These are phyloP conservation scores for Tricholoma saponaceum DNA, from an alignment of 768 basidiomycete species.

Conservation along the genomic window DNA sequence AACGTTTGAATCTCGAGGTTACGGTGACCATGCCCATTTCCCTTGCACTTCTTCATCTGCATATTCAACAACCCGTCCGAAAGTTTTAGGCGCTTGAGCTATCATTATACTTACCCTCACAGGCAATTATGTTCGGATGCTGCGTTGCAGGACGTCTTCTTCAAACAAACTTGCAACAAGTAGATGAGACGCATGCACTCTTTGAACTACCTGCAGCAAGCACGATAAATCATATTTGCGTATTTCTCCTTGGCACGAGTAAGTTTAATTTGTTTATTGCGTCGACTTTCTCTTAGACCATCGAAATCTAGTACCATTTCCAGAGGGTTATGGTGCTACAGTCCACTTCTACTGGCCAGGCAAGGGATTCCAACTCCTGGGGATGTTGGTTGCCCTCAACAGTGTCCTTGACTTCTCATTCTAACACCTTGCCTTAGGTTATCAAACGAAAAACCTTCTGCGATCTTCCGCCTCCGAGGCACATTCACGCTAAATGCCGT, in stretches of 20 bases:
- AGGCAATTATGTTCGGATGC: slow-evolving; percentile 66
- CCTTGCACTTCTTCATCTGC: too few relatives aligned
- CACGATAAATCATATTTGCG: slow-evolving; percentile 80
- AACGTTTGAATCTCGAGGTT: too few relatives aligned
- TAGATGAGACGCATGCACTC: slow-evolving; percentile 80
- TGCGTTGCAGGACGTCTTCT: slow-evolving; percentile 73
- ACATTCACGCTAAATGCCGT: slow-evolving; percentile 42
- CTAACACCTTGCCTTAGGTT: slow-evolving; percentile 45
- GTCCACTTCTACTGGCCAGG: slow-evolving; percentile 88
- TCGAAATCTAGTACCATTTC: slow-evolving; percentile 57
- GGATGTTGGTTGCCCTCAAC: slow-evolving; percentile 54
- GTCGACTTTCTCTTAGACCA: slow-evolving; percentile 3
- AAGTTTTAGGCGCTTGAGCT: too few relatives aligned
- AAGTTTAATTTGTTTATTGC: slow-evolving; percentile 14
- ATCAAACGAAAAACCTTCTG: slow-evolving; percentile 86
- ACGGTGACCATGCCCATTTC: too few relatives aligned
- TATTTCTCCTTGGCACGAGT: slow-evolving; percentile 81
- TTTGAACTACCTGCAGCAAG: slow-evolving; percentile 72
- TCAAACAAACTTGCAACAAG: slow-evolving; percentile 76
- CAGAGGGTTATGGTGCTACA: slow-evolving; percentile 78
- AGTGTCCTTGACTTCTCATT: neutral
- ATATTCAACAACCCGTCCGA: too few relatives aligned
- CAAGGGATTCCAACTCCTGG: slow-evolving; percentile 80
- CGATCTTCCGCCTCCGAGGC: slow-evolving; percentile 79
- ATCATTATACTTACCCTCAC: too few relatives aligned